Evolutionary conservation across 164 flowering plant genomes (phyloP), one percentile per base, ranked within the genome.

Genomic region (Taxillus chinensis): DNA sequence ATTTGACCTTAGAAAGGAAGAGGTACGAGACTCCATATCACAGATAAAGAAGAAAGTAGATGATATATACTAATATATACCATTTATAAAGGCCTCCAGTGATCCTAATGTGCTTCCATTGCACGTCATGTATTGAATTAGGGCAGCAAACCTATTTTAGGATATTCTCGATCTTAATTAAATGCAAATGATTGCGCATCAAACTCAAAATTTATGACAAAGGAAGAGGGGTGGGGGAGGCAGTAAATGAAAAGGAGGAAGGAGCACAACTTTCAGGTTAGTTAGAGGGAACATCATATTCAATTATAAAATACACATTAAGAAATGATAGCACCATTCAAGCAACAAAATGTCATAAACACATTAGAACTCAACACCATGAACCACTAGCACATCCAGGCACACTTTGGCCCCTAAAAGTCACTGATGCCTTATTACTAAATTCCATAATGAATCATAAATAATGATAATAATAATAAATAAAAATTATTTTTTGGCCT

Each of bases 61-160:
- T 45, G 45, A 69, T 3, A 58, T 75, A 64, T 83, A 95, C 99
- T 61, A 56, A 62, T 73, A 75, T 66, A 67, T 72, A 10, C 80
- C 48, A 59, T 57, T 62, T 55, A 77, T 73, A 55, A 72, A 41
- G 45, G 61, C 41, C 67, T 82, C 89, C 49, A 69, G 65, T 49
- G 89, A 74, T 61, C 75, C 76, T 50, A 90, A 62, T 64, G 62
- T 62, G 71, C 65, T 77, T 54, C 78, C 91, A 63, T 67, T 77
- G 72, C 67, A 82, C 68, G 72, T 75, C 71, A 95, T 65, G 39
- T 76, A 68, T 46, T 64, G 80, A 68, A 91, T 79, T 55, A 91
- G 45, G 99, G 99, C 66, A 90, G 69, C 49, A 89, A 72, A 68
- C 99, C 99, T 93, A 72, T 57, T 15, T 56, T 62, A 49, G 55